Evolutionary conservation across 164 flowering plant species (phyloP), one percentile per base, ranked within the genome.

Genomic region (Magnolia officinalis): DNA sequence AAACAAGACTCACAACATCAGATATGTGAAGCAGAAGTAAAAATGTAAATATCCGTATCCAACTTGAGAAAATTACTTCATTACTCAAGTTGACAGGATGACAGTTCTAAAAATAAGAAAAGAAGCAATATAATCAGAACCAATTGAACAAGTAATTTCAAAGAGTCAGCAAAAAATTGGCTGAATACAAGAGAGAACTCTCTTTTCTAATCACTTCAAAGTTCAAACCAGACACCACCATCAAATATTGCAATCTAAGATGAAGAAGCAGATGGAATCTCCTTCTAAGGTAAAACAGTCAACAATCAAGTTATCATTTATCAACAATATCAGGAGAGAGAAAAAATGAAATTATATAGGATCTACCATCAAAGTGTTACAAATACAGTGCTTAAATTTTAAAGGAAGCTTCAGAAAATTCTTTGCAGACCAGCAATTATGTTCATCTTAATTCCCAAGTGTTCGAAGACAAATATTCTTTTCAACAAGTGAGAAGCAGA

Each of bases 11-110:
- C 18, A 55, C 45, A 50, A 81, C 66, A 79, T 20, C 21, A 61
- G 72, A 31, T 4, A 73, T 23, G 67, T 81, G 20, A 74, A 26
- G 68, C 76, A 19, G 49, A 73, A 78, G 75, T 67, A 73, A 45
- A 61, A 24, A 73, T 19, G 13, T 24, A 20, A 9, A 50, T 19
- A 70, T 49, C 13, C 45, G 18, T 8, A 70, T n/a, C 58, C 58
- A 49, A 18, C 55, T 16, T 18, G 4, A n/a, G 10, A 20, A 69
- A 69, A n/a, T 69, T n/a, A 19, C 50, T 8, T 18, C 9, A 49
- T 14, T 29, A 49, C 58, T n/a, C 37, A 29, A 9, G 72, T 49
- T 70, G 13, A 70, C 72, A 70, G 8, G 55, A 20, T 31, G 37
- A 4, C 21, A 37, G 20, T 68, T 29, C 51, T 31, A 68, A 31